These are phyloP conservation scores for Penicillium roqueforti DNA, from an alignment of 495 filamentous ascomycete species.

Conservation along the genomic window DNA sequence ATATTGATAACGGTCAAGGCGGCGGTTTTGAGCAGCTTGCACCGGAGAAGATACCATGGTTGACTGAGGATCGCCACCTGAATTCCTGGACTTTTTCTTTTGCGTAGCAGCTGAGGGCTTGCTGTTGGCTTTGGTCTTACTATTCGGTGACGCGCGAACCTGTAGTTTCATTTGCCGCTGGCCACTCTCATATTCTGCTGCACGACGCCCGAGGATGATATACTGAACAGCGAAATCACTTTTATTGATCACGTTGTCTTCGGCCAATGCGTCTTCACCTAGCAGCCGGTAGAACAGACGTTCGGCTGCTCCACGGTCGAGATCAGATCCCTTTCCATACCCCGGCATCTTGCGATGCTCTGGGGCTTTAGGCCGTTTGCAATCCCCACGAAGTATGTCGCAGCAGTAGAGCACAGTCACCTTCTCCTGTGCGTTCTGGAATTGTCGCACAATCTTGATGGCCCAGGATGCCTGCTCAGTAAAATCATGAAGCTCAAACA, in stretches of 20 bases:
- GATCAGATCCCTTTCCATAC: constrained; percentile 50
- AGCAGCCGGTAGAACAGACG: constrained; percentile 61
- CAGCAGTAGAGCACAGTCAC: constrained; percentile 54
- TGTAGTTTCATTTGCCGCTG: constrained; percentile 53
- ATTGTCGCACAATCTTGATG: constrained; percentile 59
- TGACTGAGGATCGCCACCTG: constrained; percentile 52
- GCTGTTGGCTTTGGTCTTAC: constrained; percentile 33
- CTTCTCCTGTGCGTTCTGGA: constrained; percentile 43
- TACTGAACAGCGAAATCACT: constrained; percentile 60
- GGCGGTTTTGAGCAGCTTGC: constrained; percentile 50
- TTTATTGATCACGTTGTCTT: constrained; percentile 55
- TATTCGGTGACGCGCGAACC: constrained; percentile 51
- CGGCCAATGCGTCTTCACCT: constrained; percentile 56
- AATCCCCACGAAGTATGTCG: constrained; percentile 57
- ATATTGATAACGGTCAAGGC: constrained; percentile 30
- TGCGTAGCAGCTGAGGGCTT: constrained; percentile 9
- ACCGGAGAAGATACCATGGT: constrained; percentile 86
- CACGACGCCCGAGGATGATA: constrained; percentile 52
- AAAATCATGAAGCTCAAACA: constrained; percentile 69
- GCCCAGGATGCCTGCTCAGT: constrained; percentile 66
- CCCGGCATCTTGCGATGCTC: constrained; percentile 46
- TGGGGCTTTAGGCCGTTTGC: constrained; percentile 46
- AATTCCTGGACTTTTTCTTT: constrained; percentile 16
- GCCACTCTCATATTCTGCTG: constrained; percentile 47
- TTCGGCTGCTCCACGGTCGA: constrained; percentile 59